Evolutionary conservation across 805 yeast genomes (phyloP).

Genomic region (Candida xiaguanensis): DNA sequence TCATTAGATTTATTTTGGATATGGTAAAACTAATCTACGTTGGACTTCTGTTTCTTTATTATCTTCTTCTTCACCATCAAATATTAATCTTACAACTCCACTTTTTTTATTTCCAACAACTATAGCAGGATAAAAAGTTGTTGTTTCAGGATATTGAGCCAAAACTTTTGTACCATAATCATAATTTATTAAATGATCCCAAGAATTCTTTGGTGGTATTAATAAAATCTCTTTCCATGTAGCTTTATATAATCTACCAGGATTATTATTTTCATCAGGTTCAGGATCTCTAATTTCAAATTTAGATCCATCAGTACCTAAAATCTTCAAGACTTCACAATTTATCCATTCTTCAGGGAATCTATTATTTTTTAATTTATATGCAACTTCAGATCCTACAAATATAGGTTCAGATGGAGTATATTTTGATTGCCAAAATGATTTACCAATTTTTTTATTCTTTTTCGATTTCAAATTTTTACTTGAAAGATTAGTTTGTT

Average conservation of each 20-base stretch:
- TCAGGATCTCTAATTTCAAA: constrained; percentile 97
- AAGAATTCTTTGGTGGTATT: constrained; percentile 51
- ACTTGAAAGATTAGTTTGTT: constrained; percentile 7
- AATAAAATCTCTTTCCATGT: constrained; percentile 74
- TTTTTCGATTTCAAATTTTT: constrained; percentile 9
- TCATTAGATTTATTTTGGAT: constrained; percentile 44
- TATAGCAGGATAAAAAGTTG: constrained; percentile 93
- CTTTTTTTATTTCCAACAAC: constrained; percentile 76
- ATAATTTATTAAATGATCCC: constrained; percentile 41
- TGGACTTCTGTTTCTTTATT: constrained; percentile 93
- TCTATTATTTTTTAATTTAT: constrained; percentile 57
- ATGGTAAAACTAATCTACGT: constrained; percentile 77
- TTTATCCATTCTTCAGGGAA: constrained; percentile 94
- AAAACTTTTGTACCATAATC: constrained; percentile 79
- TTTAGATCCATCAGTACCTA: constrained; percentile 65
- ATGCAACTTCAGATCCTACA: constrained; percentile 85
- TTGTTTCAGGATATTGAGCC: constrained; percentile 95
- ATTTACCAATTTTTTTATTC: constrained; percentile 35
- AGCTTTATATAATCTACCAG: constrained; percentile 83
- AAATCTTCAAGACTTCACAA: constrained; percentile 77
- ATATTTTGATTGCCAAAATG: constrained; percentile 50
- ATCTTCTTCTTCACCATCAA: constrained; percentile 97
- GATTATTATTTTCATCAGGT: constrained; percentile 89
- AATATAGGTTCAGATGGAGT: constrained; percentile 56
- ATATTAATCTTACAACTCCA: constrained; percentile 72